Conservation (phyloP, 78 protist genomes). For the Dictyostelium purpureum region DNA sequence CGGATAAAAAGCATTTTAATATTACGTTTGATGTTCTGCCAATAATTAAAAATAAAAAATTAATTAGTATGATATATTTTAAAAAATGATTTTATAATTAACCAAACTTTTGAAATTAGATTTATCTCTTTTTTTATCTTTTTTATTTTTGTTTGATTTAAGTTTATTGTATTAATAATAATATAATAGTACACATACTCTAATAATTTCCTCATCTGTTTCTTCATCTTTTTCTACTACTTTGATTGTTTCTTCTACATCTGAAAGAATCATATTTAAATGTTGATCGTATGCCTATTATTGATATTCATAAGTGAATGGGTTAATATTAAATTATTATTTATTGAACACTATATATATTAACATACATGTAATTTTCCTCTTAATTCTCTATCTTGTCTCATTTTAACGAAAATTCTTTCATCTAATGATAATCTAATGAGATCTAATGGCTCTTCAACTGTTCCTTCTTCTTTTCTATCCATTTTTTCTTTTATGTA, state of each 20-base stretch:
- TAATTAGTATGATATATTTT: not conserved
- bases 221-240: conserved; percentile 86
- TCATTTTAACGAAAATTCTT: conserved; percentile 92
- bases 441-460: conserved; percentile 93
- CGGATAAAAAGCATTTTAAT: conserved; percentile 95
- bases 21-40: conserved; percentile 85
- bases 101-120: not conserved
- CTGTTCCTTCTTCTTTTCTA: conserved; percentile 73
- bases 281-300: conserved; percentile 98
- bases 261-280: conserved; percentile 96
- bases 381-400: conserved; percentile 96
- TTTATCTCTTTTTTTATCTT: not conserved
- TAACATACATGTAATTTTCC: conserved; percentile 95
- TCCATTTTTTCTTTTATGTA: conserved; percentile 20
- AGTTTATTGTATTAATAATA: not conserved
- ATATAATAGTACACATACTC: conserved; percentile 57
- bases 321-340: no score
- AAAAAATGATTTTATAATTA: not conserved
- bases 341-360: not conserved
- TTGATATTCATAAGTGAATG: not conserved
- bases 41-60: not conserved
- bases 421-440: conserved; percentile 94
- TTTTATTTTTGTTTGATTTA: not conserved
- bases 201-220: conserved; percentile 93
- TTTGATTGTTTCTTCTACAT: conserved; percentile 96